phyloP scores from a whole-genome alignment of 2,329 filamentous ascomycete species.

The Diaporthe sp. region DNA sequence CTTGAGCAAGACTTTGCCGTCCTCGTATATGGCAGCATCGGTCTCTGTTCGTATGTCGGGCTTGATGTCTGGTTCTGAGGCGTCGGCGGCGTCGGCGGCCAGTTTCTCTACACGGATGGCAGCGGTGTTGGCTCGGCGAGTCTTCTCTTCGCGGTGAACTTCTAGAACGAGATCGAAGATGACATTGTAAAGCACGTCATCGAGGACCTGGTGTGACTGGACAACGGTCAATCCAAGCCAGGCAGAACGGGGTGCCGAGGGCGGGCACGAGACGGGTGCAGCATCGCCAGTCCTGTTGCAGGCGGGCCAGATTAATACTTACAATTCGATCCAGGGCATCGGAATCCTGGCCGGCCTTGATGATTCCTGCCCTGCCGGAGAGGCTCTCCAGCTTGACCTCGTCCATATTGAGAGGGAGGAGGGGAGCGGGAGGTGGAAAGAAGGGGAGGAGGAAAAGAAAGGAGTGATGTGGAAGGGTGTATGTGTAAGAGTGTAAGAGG shows the following conservation, averaged over 20 bases:
- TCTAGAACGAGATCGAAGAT: slow-evolving; percentile 81
- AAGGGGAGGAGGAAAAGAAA: slow-evolving; percentile 5
- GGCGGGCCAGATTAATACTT: slow-evolving; percentile 50
- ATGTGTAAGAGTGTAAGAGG: slow-evolving; percentile 4
- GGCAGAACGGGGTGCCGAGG: background rate
- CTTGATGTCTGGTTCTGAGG: slow-evolving; percentile 65
- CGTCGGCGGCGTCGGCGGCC: slow-evolving; percentile 68
- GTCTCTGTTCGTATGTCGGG: slow-evolving; percentile 73
- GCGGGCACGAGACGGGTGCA: background rate
- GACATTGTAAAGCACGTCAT: slow-evolving; percentile 83
- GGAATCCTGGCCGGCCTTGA: slow-evolving; percentile 67
- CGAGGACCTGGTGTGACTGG: slow-evolving; percentile 76
- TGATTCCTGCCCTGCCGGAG: slow-evolving; percentile 70
- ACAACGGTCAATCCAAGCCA: slow-evolving; percentile 33
- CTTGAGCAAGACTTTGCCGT: slow-evolving; percentile 77
- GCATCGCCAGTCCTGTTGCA: background rate
- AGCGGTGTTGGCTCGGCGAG: slow-evolving; percentile 76
- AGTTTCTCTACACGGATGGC: slow-evolving; percentile 75
- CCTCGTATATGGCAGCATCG: slow-evolving; percentile 78
- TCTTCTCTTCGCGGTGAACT: slow-evolving; percentile 84
- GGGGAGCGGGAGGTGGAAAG: slow-evolving; percentile 24
- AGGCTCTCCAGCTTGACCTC: slow-evolving; percentile 55
- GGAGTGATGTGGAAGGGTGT: background rate
- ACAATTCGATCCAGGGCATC: slow-evolving; percentile 72
- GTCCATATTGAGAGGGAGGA: slow-evolving; percentile 36